These are phyloP conservation scores for Termitomyces sp. DNA, from an alignment of 768 basidiomycete genomes.

Conservation along the genomic window DNA sequence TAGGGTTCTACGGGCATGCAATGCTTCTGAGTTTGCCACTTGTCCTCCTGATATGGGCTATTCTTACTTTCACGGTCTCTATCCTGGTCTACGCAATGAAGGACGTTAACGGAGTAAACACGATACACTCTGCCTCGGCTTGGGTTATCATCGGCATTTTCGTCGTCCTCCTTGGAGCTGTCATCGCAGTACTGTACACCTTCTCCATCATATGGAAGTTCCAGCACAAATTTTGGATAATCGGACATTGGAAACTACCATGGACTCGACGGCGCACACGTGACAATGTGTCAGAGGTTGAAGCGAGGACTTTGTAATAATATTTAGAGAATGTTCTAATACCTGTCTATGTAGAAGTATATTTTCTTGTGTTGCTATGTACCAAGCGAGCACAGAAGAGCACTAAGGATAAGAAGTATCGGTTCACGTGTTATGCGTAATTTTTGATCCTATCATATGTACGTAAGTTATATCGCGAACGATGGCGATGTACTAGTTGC, in stretches of 20 bases:
- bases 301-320: background rate
- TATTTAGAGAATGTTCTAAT: background rate
- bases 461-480: too few relatives aligned
- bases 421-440: too few relatives aligned
- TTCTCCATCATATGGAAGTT: conserved; percentile 52
- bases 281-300: conserved; percentile 1
- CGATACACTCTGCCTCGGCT: conserved; percentile 28
- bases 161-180: conserved; percentile 33
- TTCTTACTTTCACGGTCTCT: conserved; percentile 44
- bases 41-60: conserved; percentile 54
- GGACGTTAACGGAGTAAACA: conserved; percentile 22
- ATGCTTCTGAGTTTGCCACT: conserved; percentile 50
- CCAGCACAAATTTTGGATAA: conserved; percentile 24
- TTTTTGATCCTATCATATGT: background rate
- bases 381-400: background rate
- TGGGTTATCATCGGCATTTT: conserved; percentile 42
- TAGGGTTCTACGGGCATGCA: conserved; percentile 49
- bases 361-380: background rate
- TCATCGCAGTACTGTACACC: conserved; percentile 40
- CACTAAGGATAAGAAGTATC: background rate
- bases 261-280: conserved; percentile 13
- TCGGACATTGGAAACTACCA: conserved; percentile 15
- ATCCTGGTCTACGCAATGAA: conserved; percentile 44
- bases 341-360: background rate
- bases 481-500: too few relatives aligned